A percentile compares a stretch with the other conserved stretches of the same genome.
These are phyloP conservation scores for Phytophthora constricta DNA, from an alignment of 352 stramenopile species.

Conservation along the genomic window DNA sequence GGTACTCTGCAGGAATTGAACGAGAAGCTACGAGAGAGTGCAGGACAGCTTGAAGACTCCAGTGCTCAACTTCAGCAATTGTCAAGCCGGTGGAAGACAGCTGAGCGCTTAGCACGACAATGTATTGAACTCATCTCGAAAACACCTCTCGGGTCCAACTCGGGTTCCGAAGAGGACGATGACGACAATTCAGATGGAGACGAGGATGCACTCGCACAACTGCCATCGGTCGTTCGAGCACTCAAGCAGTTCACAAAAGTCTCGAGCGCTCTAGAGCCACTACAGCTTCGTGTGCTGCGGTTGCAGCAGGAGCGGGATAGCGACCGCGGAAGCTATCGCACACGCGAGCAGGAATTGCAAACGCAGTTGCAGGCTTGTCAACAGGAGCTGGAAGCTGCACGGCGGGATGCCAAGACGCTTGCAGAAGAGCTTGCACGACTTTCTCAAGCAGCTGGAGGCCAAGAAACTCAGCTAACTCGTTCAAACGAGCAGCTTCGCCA, in stretches of 20 bases:
- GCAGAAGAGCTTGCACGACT: conserved; percentile 62
- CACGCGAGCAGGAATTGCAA: conserved; percentile 54
- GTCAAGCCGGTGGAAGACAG: conserved; percentile 37
- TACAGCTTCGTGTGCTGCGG: conserved; percentile 56
- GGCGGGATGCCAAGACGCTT: conserved; percentile 52
- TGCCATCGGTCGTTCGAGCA: conserved; percentile 27
- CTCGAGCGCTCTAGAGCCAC: conserved; percentile 39
- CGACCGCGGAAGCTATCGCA: conserved; percentile 42
- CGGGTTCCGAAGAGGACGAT: conserved; percentile 15
- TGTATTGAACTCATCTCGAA: conserved; percentile 43
- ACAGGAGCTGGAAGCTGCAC: conserved; percentile 47
- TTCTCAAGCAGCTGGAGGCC: conserved; percentile 41
- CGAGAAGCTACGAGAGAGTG: conserved; percentile 51
- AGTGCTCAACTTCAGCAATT: conserved; percentile 46
- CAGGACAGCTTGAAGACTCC: conserved; percentile 42
- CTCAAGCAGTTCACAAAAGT: conserved; percentile 31
- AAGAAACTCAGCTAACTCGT: conserved; percentile 45
- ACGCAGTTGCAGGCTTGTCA: conserved; percentile 36
- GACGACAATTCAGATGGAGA: conserved; percentile 10
- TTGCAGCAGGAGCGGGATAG: conserved; percentile 57
- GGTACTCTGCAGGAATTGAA: conserved; percentile 66
- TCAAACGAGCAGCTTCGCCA: conserved; percentile 59
- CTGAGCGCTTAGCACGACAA: conserved; percentile 24
- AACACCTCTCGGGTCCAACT: conserved; percentile 1
- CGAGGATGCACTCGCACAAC: conserved; percentile 18